These are phyloP conservation scores for Chloris gayana DNA, from an alignment of 176 grass and related monocot species.

Conservation along the genomic window DNA sequence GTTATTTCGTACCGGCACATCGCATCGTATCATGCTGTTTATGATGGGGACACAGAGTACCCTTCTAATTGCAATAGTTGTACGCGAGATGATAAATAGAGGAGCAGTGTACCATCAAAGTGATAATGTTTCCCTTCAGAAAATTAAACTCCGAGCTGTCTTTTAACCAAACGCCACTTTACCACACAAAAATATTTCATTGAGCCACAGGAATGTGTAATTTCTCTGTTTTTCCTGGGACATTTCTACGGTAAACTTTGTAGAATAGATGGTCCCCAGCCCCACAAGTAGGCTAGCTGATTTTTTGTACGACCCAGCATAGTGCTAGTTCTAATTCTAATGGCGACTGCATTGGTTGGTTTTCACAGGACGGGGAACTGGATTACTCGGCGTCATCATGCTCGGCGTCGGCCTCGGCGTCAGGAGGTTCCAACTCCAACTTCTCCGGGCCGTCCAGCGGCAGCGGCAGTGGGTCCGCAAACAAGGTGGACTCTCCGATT, in stretches of 20 bases:
- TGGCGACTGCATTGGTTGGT: background rate
- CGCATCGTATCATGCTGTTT: background rate
- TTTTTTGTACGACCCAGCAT: background rate
- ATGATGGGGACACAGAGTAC: background rate
- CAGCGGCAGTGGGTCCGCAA: slow-evolving; percentile 46
- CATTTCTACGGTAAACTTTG: too few relatives aligned
- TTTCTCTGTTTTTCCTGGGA: too few relatives aligned
- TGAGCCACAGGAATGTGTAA: too few relatives aligned
- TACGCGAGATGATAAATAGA: slow-evolving; percentile 18
- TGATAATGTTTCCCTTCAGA: background rate
- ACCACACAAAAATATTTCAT: too few relatives aligned
- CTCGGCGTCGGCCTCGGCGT: slow-evolving; percentile 30
- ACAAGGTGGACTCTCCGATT: slow-evolving; percentile 52
- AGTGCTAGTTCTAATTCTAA: background rate
- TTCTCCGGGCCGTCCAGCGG: slow-evolving; percentile 52
- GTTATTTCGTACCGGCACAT: background rate
- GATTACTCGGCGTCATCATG: slow-evolving; percentile 36
- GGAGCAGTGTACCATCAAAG: slow-evolving; percentile 8
- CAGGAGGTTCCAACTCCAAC: slow-evolving; percentile 42
- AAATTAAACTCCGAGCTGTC: background rate
- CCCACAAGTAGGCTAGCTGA: too few relatives aligned
- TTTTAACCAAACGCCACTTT: too few relatives aligned
- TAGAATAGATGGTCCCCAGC: too few relatives aligned
- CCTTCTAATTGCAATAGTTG: background rate
- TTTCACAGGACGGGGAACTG: slow-evolving; percentile 8